phyloP scores from a whole-genome alignment of 2,329 filamentous ascomycete genomes.

The Eutypa lata region DNA sequence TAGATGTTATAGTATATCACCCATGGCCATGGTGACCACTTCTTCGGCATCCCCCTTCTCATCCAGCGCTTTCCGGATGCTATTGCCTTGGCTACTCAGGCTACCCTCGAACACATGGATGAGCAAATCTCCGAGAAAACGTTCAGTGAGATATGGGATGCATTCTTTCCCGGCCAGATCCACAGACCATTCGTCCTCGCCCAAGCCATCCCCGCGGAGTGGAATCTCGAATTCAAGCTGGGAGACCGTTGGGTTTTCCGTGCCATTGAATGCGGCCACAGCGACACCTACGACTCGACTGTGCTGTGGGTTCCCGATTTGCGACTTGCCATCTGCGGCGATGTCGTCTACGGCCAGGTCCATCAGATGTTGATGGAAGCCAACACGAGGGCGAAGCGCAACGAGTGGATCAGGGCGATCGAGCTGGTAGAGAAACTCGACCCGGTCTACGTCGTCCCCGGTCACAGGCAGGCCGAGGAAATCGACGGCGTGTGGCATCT shows the following conservation, averaged over 20 bases:
- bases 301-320: conserved; percentile 33
- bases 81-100: conserved; percentile 16
- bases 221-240: conserved; percentile 13
- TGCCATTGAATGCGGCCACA: conserved; percentile 21
- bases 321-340: conserved; percentile 33
- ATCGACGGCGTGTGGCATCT: conserved; percentile 26
- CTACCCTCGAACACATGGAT: conserved; percentile 18
- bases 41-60: conserved; percentile 30
- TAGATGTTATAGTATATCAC: too few relatives aligned
- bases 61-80: conserved; percentile 25
- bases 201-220: conserved; percentile 11
- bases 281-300: conserved; percentile 24
- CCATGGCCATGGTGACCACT: conserved; percentile 41
- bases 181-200: conserved; percentile 6
- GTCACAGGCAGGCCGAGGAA: conserved; percentile 25
- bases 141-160: conserved; percentile 17
- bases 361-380: conserved; percentile 34
- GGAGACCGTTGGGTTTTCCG: conserved; percentile 15
- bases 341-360: conserved; percentile 35
- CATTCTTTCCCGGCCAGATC: conserved; percentile 23
- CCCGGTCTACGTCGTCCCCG: conserved; percentile 29
- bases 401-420: conserved; percentile 30
- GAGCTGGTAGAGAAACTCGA: conserved; percentile 28
- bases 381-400: conserved; percentile 26
- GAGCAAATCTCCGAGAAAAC: conserved; percentile 12